Evolutionary conservation across 345 rosid species (phyloP), one percentile per base, ranked within the genome.

Genomic region (Noccaea bulbosa): DNA sequence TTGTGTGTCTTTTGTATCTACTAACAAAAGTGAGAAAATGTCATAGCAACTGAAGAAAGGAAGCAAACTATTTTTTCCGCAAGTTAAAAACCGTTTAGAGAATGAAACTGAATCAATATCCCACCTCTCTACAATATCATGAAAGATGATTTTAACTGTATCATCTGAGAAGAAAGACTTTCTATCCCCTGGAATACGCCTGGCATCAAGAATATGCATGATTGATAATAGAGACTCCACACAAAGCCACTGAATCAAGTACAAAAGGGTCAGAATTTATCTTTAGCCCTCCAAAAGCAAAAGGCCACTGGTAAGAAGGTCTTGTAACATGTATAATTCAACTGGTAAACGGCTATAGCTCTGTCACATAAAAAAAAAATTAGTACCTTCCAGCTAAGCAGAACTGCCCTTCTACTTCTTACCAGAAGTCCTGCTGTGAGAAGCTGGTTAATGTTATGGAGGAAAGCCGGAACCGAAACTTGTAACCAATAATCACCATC

Each of bases 311-410:
- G 62, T 61, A 16, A 54, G 27, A 44, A 22, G 45, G 60, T 60
- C 46, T 43, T 63, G 57, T 48, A 30, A 39, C 3, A 67, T 51
- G 47, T 34, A 43, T 20, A 52, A 35, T 59, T 20, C 44, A 43
- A 71, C 53, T n/a, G 67, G 14, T 76, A 47, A 44, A 55, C 27
- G 12, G 35, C 49, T 17, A 47, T 32, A 59, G 40, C 35, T 52
- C 12, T 52, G 45, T 39, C 39, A 62, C 22, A 11, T 45, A 58
- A 51, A 8, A 46, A 65, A 54, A 43, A 68, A 24, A 38, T 63
- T 57, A 65, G 83, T 73, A 93, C 98, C 98, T 93, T 93, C 87
- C 86, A 86, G 60, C 88, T 93, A 66, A 90, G 86, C 60, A 93
- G 80, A 77, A 87, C 81, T 63, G 97, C 92, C 56, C 86, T 82